phyloP scores from a whole-genome alignment of 2,329 filamentous ascomycete species.

The Trichophyton schoenleinii region DNA sequence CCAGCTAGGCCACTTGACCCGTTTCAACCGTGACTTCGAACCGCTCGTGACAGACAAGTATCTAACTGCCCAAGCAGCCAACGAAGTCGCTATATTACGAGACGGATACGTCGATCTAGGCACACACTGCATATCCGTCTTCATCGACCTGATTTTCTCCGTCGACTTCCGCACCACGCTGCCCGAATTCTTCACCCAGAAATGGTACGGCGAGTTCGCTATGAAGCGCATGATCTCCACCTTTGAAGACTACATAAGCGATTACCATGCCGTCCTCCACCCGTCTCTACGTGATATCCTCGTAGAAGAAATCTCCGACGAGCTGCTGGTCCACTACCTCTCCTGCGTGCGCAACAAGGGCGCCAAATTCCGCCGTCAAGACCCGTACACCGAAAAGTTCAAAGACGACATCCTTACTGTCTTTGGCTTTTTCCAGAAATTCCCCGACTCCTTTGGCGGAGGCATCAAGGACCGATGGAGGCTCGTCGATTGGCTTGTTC shows the following conservation, averaged over 20 bases:
- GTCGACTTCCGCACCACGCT: conserved; percentile 80
- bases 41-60: conserved; percentile 69
- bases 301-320: conserved; percentile 83
- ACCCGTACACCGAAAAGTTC: conserved; percentile 86
- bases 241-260: conserved; percentile 84
- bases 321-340: conserved; percentile 77
- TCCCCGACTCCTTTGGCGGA: conserved; percentile 56
- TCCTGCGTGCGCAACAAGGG: conserved; percentile 75
- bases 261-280: conserved; percentile 76
- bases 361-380: conserved; percentile 72
- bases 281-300: conserved; percentile 82
- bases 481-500: conserved; percentile 71
- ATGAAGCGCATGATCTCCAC: conserved; percentile 93
- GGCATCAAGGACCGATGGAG: conserved; percentile 86
- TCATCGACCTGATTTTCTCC: conserved; percentile 74
- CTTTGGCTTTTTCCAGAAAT: conserved; percentile 72
- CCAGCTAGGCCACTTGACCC: conserved; percentile 67
- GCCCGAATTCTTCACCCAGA: conserved; percentile 76
- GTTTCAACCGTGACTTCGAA: conserved; percentile 74
- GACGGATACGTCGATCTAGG: conserved; percentile 92
- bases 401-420: conserved; percentile 83
- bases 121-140: conserved; percentile 81
- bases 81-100: conserved; percentile 61
- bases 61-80: conserved; percentile 55
- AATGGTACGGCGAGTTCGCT: conserved; percentile 75